These are phyloP conservation scores for Neurospora hispaniola DNA, from an alignment of 495 filamentous ascomycete genomes.

Conservation along the genomic window DNA sequence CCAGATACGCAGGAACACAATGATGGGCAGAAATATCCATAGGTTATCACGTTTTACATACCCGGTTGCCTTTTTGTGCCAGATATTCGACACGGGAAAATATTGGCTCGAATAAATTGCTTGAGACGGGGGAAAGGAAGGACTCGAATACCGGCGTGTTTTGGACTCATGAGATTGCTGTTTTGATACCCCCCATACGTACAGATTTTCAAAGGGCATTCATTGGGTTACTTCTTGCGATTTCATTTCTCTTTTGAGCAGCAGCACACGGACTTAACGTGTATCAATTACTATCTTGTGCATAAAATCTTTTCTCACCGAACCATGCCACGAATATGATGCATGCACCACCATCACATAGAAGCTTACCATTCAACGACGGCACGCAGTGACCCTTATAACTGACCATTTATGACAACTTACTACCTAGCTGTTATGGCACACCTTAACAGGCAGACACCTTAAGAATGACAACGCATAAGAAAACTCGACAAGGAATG, in stretches of 20 bases:
- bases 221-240: background rate
- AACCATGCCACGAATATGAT: background rate
- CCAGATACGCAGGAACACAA: background rate
- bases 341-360: too few species aligned
- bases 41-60: background rate
- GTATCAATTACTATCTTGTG: background rate
- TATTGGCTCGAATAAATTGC: background rate
- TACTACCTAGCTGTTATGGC: background rate
- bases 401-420: background rate
- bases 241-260: background rate
- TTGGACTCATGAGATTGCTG: background rate
- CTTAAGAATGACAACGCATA: background rate
- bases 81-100: background rate
- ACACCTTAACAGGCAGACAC: background rate
- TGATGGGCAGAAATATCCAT: background rate
- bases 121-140: background rate
- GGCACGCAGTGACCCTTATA: background rate
- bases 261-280: background rate
- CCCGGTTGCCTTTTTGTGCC: background rate
- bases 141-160: background rate
- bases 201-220: background rate
- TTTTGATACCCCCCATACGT: background rate
- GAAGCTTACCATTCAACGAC: too few species aligned
- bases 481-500: background rate
- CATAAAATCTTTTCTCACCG: background rate